Evolutionary conservation across 495 filamentous ascomycete species (phyloP).

Genomic region (Cercophora scortea): DNA sequence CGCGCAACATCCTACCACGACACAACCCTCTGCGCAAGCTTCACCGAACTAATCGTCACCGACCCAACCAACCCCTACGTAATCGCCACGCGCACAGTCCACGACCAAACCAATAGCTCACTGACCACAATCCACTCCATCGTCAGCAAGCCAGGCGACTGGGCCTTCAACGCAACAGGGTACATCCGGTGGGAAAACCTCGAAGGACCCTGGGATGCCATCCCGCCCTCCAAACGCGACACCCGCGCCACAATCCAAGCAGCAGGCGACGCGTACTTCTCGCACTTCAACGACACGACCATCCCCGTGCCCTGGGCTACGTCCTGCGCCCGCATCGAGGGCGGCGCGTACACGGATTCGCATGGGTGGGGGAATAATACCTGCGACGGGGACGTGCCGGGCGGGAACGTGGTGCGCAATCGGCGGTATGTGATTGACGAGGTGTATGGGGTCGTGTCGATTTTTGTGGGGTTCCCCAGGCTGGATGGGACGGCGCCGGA

Average conservation of each 20-base stretch:
- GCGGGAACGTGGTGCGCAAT: constrained; percentile 27
- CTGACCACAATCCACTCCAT: constrained; percentile 29
- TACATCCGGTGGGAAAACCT: constrained; percentile 28
- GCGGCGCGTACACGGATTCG: constrained; percentile 32
- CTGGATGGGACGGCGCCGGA: neutral
- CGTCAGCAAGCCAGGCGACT: constrained; percentile 33
- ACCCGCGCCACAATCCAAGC: constrained; percentile 35
- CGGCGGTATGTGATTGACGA: constrained; percentile 44
- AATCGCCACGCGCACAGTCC: constrained; percentile 37
- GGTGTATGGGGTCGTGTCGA: constrained; percentile 34
- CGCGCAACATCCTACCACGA: constrained; percentile 39
- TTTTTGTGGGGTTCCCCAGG: constrained; percentile 35
- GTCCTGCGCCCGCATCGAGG: constrained; percentile 39
- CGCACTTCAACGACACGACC: constrained; percentile 33
- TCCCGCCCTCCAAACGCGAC: constrained; percentile 30
- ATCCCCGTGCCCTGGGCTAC: constrained; percentile 39
- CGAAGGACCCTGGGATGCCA: constrained; percentile 31
- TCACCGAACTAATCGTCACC: constrained; percentile 39
- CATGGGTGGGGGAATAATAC: constrained; percentile 19
- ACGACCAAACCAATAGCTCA: constrained; percentile 20
- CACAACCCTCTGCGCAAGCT: constrained; percentile 36
- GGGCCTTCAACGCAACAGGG: constrained; percentile 41
- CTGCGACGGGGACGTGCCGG: constrained; percentile 29
- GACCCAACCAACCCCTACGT: constrained; percentile 35
- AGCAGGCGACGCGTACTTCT: constrained; percentile 39